Evolutionary conservation across 2,329 filamentous ascomycete genomes (phyloP), one percentile per base, ranked within the genome.

Genomic region (Ilyonectria robusta): DNA sequence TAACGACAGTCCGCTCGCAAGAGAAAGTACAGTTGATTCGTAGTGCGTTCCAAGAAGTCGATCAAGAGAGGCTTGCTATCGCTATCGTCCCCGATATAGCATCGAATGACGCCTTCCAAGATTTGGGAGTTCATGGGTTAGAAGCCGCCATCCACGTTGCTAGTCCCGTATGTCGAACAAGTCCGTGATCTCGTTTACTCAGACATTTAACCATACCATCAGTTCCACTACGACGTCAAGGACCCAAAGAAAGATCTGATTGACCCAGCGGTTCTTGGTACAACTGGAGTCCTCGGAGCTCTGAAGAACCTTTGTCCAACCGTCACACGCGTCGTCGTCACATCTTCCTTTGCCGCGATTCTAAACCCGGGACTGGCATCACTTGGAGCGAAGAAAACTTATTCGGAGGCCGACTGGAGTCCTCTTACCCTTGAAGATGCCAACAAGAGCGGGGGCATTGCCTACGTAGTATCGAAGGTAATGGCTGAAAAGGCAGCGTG

Each of bases 381-480:
- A 17, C 76, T 83, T 67, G 47, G 46, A 21, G 17, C 3, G 17
- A 5, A 21, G 26, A 59, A 59, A 17, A 75, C 75, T 0, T 86
- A 85, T 75, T 78, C 76, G 3, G 84, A 85, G 68, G 70, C 71
- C 1, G 81, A 85, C 72, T 86, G 82, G 81, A 84, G 81, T 70
- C 81, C 81, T 1, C 70, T 79, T 29, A 80, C 78, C 2, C 79
- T 78, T 56, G 78, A 81, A 9, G 72, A 81, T 26, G 81, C 57
- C 3, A 50, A 54, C 46, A 13, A 23, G 0, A 61, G 48, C 17
- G n/a, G 15, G 8, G 11, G 17, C 0, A 68, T 44, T 19, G 72
- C 71, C 1, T 73, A 73, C 31, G 29, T 65, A 11, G 68, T 59
- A 6, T 69, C 63, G 15, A 75, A 79, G 65, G 48, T 42, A 7